Conservation (phyloP, 768 basidiomycete genomes). For the Tulasnella sp. region DNA sequence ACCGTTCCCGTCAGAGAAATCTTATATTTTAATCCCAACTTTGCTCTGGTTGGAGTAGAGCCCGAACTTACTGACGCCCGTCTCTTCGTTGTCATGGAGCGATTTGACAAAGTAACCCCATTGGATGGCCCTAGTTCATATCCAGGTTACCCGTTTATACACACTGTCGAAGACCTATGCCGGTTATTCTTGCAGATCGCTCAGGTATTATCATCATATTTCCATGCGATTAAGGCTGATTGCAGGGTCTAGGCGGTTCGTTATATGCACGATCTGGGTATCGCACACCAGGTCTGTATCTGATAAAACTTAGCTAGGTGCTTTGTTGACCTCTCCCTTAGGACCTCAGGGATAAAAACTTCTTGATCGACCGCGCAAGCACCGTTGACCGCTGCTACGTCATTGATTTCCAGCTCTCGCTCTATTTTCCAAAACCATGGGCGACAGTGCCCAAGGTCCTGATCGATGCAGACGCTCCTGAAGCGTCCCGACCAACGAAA, state of each 20-base stretch:
- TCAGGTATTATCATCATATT: neutral
- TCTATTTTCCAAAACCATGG: neutral
- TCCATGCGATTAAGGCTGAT: neutral
- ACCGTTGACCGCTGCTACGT: neutral
- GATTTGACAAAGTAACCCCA: neutral
- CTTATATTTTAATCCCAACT: no score
- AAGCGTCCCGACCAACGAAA: neutral
- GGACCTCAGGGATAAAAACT: neutral
- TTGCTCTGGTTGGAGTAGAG: no score
- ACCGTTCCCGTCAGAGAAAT: neutral
- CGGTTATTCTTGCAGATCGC: neutral
- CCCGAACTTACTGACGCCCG: no score
- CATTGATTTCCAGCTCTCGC: neutral
- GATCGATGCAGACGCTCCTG: neutral
- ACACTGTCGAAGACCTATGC: neutral
- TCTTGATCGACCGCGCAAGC: neutral
- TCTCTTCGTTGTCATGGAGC: neutral
- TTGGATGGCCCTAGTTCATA: neutral
- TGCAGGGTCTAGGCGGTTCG: neutral
- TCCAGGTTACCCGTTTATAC: neutral
- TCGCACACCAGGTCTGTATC: neutral
- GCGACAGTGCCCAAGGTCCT: neutral
- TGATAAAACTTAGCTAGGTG: neutral
- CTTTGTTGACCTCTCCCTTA: neutral
- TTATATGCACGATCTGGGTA: neutral